Evolutionary conservation across 805 yeast species (phyloP).

Genomic region (Phaffomyces antillensis): DNA sequence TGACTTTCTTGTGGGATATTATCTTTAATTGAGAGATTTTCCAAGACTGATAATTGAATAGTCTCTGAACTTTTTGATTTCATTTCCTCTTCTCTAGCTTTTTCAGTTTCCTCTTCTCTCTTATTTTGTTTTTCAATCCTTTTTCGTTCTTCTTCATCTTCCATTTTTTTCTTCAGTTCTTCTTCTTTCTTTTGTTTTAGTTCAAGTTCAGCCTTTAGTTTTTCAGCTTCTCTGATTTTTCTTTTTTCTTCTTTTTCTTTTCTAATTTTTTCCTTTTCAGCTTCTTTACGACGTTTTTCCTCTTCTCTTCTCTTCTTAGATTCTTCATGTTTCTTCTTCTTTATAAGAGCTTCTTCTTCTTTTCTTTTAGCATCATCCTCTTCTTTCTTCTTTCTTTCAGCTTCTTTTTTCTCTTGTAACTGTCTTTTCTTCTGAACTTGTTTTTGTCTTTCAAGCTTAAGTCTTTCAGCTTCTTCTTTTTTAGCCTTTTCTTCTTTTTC

Average conservation of each 20-base stretch:
- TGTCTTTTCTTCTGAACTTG: conserved; percentile 60
- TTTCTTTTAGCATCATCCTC: conserved; percentile 32
- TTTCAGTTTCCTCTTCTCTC: background rate
- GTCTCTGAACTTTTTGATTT: background rate
- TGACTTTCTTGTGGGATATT: conserved; percentile 5
- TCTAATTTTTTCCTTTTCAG: conserved; percentile 30
- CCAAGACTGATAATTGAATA: conserved; percentile 4
- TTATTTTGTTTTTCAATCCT: background rate
- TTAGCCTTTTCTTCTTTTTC: conserved; percentile 67
- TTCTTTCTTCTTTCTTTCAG: conserved; percentile 34
- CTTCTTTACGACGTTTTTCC: conserved; percentile 29
- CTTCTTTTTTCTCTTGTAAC: conserved; percentile 48
- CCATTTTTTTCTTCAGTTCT: conserved; percentile 27
- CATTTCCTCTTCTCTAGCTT: background rate
- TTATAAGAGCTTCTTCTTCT: conserved; percentile 31
- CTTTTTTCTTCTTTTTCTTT: conserved; percentile 29
- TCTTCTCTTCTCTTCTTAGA: conserved; percentile 34
- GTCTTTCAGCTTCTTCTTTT: conserved; percentile 46
- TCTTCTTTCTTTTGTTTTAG: conserved; percentile 22
- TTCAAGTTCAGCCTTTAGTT: conserved; percentile 25
- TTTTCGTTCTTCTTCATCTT: background rate
- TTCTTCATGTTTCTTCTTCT: conserved; percentile 32
- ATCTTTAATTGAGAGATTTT: conserved; percentile 1
- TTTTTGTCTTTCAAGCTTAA: conserved; percentile 46
- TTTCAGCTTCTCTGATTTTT: conserved; percentile 26